phyloP scores from a whole-genome alignment of 73 alveolate species.

The Uronychia binucleata region DNA sequence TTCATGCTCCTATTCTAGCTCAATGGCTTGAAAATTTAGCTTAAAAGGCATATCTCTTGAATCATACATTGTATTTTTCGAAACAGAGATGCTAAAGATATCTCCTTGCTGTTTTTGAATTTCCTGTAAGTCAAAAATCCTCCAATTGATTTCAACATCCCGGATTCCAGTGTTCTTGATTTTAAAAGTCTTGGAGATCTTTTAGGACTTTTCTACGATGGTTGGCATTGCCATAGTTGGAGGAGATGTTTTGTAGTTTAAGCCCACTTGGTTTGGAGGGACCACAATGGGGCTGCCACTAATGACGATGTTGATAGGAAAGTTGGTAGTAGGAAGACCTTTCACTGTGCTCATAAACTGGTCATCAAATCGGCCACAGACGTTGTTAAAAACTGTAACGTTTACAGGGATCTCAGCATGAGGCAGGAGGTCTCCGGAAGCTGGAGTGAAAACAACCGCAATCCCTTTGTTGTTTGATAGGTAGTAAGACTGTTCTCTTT shows the following conservation, averaged over 20 bases:
- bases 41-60: conserved; percentile 64
- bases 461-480: conserved; percentile 72
- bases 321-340: conserved; percentile 57
- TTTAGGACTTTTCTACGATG: conserved; percentile 59
- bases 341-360: conserved; percentile 45
- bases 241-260: conserved; percentile 70
- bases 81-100: conserved; percentile 13
- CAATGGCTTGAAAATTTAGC: conserved; percentile 61
- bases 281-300: conserved; percentile 79
- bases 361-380: conserved; percentile 81
- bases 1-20: conserved; percentile 57
- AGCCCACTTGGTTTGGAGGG: conserved; percentile 75
- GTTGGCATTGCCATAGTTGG: conserved; percentile 83
- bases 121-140: conserved; percentile 55
- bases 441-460: conserved; percentile 74
- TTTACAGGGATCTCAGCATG: conserved; percentile 67
- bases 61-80: conserved; percentile 55
- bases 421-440: conserved; percentile 59
- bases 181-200: conserved; percentile 67
- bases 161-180: conserved; percentile 82
- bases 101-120: conserved; percentile 27
- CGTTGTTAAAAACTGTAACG: conserved; percentile 72
- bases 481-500: conserved; percentile 67
- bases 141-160: conserved; percentile 79
- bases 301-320: conserved; percentile 61